Base-by-base conservation (phyloP, 2,329 filamentous ascomycete genomes). In the Samsoniella hepiali region DNA sequence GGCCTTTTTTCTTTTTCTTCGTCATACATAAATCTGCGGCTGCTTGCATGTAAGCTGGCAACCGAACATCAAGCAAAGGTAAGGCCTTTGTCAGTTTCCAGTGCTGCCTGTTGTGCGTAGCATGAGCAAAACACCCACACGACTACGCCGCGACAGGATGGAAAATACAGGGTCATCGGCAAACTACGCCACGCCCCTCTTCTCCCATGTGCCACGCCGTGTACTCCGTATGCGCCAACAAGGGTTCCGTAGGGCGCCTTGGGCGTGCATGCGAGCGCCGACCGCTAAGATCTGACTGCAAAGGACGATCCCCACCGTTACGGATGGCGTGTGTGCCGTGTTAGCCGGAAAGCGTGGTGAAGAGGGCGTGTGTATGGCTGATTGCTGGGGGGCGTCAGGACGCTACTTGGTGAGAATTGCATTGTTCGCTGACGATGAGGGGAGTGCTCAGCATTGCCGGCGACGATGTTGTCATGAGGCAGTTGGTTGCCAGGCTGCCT, bases 241-340 rank as follows among this genome's bases (percentile, higher is more conserved):
- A 40, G 54, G 54, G 54, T 34, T 34, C 29, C 17, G 22, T 22
- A 31, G 53, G 53, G 53, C 15, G 51, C 17, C 13, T 22, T n/a
- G 53, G 53, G 53, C 15, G 51, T 55, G 49, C 7, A 31, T 47
- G 58, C 58, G 58, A 62, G 40, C 58, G n/a, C 58, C 58, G 50
- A 15, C 32, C 38, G 59, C 59, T 62, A 62, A 62, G 59, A 62
- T 62, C 59, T 62, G 59, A 62, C 59, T 27, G 51, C 51, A 29
- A 42, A 50, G 36, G 51, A 31, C n/a, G 59, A 62, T 56, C 51
- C 34, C 59, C 59, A 62, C 59, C 40, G 27, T 62, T 62, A 51
- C 40, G 50, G 56, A 58, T 49, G 56, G 22, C 32, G 44, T 22
- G 15, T 58, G 42, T 62, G 59, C 59, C 59, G 59, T 62, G 50